Conservation (phyloP, 148 eudicot species). For the Salicornia ramosissima region DNA sequence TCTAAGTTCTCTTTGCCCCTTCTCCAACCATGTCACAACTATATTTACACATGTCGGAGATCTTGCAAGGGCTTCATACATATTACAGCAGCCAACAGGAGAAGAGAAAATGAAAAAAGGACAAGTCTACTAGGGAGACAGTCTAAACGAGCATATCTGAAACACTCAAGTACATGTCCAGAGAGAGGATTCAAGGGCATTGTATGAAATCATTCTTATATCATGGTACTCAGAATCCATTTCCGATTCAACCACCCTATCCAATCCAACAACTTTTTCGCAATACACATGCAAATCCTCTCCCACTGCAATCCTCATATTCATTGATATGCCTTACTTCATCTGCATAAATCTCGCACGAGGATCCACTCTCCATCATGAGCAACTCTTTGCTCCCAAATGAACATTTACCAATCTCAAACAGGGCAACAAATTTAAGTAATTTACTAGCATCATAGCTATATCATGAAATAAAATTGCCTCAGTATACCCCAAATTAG, state of each 20-base stretch:
- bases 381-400: neutral
- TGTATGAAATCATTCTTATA: neutral
- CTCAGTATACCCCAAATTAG: neutral
- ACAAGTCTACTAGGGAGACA: neutral
- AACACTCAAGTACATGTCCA: neutral
- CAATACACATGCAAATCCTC: neutral
- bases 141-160: neutral
- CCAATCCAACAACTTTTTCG: neutral
- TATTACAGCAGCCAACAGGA: too few relatives aligned
- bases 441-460: too few relatives aligned
- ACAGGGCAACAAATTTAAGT: neutral
- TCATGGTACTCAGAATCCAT: neutral
- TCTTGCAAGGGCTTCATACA: neutral
- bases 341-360: neutral
- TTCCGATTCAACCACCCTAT: neutral
- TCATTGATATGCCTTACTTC: neutral
- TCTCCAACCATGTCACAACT: neutral
- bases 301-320: neutral
- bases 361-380: neutral
- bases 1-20: constrained; percentile 8
- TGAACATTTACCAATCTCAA: constrained; percentile 5
- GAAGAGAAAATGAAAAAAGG: neutral
- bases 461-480: neutral
- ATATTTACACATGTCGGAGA: neutral
- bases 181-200: neutral